Conservation (phyloP, 2,329 filamentous ascomycete genomes). For the Lachnellula cervina region DNA sequence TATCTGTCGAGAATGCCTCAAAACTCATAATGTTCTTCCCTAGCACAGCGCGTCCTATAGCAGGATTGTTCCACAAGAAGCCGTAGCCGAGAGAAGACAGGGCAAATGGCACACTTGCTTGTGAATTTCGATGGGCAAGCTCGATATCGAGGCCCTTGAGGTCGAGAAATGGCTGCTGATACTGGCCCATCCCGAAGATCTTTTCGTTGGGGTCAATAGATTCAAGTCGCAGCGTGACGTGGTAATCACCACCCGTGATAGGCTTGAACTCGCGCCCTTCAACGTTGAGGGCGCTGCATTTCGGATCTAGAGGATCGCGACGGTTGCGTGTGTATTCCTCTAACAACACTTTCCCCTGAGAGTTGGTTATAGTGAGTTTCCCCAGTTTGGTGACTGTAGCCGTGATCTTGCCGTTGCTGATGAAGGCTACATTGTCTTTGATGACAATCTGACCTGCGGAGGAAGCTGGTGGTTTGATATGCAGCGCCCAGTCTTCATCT, state of each 20-base stretch:
- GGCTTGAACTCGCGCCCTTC: conserved; percentile 48
- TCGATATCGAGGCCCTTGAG: conserved; percentile 59
- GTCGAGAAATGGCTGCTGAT: conserved; percentile 59
- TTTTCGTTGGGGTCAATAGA: conserved; percentile 49
- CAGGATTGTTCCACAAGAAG: conserved; percentile 63
- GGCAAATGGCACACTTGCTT: conserved; percentile 60
- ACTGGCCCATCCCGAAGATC: conserved; percentile 67
- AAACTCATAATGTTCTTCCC: conserved; percentile 58
- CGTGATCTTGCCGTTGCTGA: conserved; percentile 44
- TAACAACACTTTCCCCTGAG: conserved; percentile 38
- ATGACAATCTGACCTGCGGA: neutral
- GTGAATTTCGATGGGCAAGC: conserved; percentile 61
- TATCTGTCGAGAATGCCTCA: conserved; percentile 53
- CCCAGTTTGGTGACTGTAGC: conserved; percentile 42
- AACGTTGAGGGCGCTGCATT: conserved; percentile 45
- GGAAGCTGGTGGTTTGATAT: neutral
- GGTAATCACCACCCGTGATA: conserved; percentile 45
- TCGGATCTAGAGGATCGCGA: conserved; percentile 43
- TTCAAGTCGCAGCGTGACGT: conserved; percentile 56
- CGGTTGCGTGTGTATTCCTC: conserved; percentile 49
- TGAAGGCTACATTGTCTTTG: conserved; percentile 27
- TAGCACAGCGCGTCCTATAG: conserved; percentile 54
- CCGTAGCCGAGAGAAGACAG: conserved; percentile 58
- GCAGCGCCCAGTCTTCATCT: conserved; percentile 41
- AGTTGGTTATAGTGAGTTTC: conserved; percentile 44